phyloP scores from a whole-genome alignment of 192 early-diverging fungal genomes.

The Podila verticillata region DNA sequence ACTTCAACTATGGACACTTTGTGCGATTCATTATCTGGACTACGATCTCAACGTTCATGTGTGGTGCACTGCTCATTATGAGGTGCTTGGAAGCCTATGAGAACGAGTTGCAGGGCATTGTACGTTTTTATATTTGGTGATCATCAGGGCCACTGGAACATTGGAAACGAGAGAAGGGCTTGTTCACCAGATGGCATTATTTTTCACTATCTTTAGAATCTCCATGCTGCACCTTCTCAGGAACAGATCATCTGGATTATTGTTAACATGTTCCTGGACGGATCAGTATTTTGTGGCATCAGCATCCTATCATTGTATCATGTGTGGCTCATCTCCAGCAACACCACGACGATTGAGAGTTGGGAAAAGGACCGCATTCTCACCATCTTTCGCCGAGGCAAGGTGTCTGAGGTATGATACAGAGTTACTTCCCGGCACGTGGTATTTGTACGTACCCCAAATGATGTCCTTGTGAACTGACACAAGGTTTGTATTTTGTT shows the following conservation, averaged over 20 bases:
- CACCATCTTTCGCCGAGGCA: conserved; percentile 66
- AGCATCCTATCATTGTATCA: conserved; percentile 77
- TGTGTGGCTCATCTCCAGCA: conserved; percentile 71
- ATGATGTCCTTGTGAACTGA: not conserved
- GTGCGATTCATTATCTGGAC: conserved; percentile 82
- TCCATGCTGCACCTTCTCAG: conserved; percentile 59
- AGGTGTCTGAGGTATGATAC: conserved; percentile 59
- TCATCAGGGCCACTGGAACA: no score
- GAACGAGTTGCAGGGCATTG: conserved; percentile 25
- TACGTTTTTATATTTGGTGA: conserved; percentile 1
- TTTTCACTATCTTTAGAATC: conserved; percentile 6
- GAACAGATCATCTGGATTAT: conserved; percentile 80
- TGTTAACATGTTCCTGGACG: conserved; percentile 75
- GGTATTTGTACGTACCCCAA: not conserved
- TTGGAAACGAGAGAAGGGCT: no score
- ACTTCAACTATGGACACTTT: conserved; percentile 78
- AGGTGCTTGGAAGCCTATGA: conserved; percentile 39
- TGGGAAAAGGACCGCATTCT: conserved; percentile 79
- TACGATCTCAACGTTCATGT: conserved; percentile 60
- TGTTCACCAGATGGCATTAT: no score
- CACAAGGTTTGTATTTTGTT: no score
- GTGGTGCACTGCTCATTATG: conserved; percentile 31
- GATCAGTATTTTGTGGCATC: conserved; percentile 78
- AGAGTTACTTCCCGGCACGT: not conserved
- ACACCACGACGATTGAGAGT: conserved; percentile 88